Base-by-base conservation (phyloP, 108 stramenopile genomes). In the Nannochloropsis oceanica region DNA sequence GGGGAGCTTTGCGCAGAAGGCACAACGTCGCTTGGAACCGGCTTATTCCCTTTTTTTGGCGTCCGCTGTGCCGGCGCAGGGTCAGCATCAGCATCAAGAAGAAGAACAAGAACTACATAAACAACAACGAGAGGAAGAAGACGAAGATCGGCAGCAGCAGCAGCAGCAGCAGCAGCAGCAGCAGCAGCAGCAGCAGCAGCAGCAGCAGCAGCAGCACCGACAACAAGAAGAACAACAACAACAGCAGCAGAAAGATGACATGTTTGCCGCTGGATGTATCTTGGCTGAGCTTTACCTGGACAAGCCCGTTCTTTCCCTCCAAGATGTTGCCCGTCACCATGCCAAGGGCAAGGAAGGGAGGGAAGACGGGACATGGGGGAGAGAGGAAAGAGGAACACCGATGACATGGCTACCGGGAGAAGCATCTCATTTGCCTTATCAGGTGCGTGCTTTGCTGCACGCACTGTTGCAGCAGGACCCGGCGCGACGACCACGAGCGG, bases 271-370 rank as follows among this genome's bases (percentile, higher is more conserved):
- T 25, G 86, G 86, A 43, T 86, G 86, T 59, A 82, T 86, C 59
- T 26, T 86, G 59, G 44, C 86, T 24, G 86, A 86, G 82, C 26
- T 86, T 81, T 86, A 44, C 59, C 81, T 81, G 73, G 86, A 82
- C 5, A 81, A 86, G 82, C 86, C 86, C 27, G 82, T 86, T 11
- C 22, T 86, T 27, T 50, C 82, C 34, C 43, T 42, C 25, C 73
- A 50, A 50, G 46, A 50, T 50, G 46, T 50, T 50, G 46, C 46
- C 46, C 14, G 46, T 13, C 14, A 50, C 46, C 14, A 13, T 50
- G 46, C 46, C 14, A 18, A 13, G 46, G 46, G 46, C 14, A 18
- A 18, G 18, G 46, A 50, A 18, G 46, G 46, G 46, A 13, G 46
- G 0, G 14, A 50, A 50, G 18, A 18, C 14, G 46, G 18, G 0